phyloP scores from a whole-genome alignment of 345 rosid genomes.

The Hevea brasiliensis region DNA sequence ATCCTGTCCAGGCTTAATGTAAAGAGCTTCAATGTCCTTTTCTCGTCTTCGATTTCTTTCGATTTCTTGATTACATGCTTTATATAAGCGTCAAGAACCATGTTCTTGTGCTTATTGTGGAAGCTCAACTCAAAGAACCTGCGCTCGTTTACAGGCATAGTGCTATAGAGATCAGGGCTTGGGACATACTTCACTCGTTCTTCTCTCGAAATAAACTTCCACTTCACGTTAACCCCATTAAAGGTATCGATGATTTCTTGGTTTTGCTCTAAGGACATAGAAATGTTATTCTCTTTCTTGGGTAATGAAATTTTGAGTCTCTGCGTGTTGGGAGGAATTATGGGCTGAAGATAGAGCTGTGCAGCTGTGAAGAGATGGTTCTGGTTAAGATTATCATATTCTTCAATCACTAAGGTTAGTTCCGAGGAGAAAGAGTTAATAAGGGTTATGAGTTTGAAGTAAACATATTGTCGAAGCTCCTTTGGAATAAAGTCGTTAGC shows the following conservation, averaged over 20 bases:
- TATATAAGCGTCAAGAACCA: conserved; percentile 28
- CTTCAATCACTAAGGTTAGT: conserved; percentile 36
- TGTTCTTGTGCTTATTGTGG: conserved; percentile 35
- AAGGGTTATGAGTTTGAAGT: conserved; percentile 18
- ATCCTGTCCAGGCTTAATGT: conserved; percentile 21
- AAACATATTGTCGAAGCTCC: conserved; percentile 35
- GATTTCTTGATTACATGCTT: conserved; percentile 25
- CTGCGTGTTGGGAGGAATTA: conserved; percentile 21
- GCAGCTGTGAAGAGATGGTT: conserved; percentile 40
- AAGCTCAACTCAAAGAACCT: conserved; percentile 32
- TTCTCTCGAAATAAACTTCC: conserved; percentile 24
- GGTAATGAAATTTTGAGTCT: conserved; percentile 26
- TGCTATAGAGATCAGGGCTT: not conserved
- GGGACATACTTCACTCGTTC: not conserved
- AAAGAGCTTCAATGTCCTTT: conserved; percentile 25
- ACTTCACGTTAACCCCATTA: conserved; percentile 33
- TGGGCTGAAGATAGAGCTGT: conserved; percentile 41
- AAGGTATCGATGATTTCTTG: conserved; percentile 34
- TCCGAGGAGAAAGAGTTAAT: conserved; percentile 23
- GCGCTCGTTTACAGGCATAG: not conserved
- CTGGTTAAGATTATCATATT: conserved; percentile 33
- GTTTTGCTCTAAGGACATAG: conserved; percentile 21
- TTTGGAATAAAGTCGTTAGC: conserved; percentile 30
- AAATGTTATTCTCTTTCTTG: conserved; percentile 15
- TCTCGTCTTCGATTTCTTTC: conserved; percentile 19